phyloP scores from a whole-genome alignment of 2,329 filamentous ascomycete genomes.

The Pyrenochaeta sp. region DNA sequence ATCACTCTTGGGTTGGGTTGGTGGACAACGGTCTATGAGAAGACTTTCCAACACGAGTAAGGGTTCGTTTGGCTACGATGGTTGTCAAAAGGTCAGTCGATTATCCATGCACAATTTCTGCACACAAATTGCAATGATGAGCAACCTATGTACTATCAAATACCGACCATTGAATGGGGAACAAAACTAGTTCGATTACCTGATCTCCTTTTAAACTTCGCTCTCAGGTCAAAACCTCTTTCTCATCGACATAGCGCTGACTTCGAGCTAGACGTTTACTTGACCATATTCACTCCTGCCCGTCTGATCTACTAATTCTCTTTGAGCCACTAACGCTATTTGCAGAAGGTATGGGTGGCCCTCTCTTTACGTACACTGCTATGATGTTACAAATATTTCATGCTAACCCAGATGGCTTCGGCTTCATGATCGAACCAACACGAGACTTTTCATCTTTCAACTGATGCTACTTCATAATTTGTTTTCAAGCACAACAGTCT shows the following conservation, averaged over 20 bases:
- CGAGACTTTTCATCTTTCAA: slow-evolving; percentile 52
- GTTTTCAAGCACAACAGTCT: background rate
- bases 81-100: slow-evolving; percentile 24
- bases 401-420: slow-evolving; percentile 49
- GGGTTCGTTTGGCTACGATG: slow-evolving; percentile 27
- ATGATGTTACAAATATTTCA: slow-evolving; percentile 50
- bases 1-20: background rate
- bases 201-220: slow-evolving; percentile 28
- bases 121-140: slow-evolving; percentile 41
- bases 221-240: slow-evolving; percentile 2
- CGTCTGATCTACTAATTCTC: background rate
- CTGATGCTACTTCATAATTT: slow-evolving; percentile 32
- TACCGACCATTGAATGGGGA: slow-evolving; percentile 49
- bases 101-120: slow-evolving; percentile 5
- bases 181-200: slow-evolving; percentile 52
- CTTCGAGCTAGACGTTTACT: slow-evolving; percentile 14
- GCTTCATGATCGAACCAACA: slow-evolving; percentile 46
- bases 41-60: background rate
- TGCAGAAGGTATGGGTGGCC: slow-evolving; percentile 19
- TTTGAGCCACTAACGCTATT: background rate
- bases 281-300: background rate
- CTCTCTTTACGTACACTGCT: slow-evolving; percentile 17
- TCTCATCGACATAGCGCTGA: slow-evolving; percentile 15
- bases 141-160: slow-evolving; percentile 52
- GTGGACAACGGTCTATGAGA: background rate